phyloP scores from a whole-genome alignment of 176 grass and related monocot genomes.

The Raddia distichophylla region DNA sequence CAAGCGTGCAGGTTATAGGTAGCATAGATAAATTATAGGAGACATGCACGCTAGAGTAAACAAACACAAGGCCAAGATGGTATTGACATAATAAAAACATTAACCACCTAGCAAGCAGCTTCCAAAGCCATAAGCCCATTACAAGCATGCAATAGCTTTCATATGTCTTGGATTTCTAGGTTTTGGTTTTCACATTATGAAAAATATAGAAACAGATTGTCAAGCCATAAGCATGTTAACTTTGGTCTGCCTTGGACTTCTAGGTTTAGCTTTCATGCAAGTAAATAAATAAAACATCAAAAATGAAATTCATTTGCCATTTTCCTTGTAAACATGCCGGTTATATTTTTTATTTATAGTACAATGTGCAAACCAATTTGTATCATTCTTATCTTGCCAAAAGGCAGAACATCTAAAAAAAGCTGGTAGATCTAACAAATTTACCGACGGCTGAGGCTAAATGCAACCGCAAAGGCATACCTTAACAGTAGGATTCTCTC shows the following conservation, averaged over 20 bases:
- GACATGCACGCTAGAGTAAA: neutral
- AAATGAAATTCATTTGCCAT: conserved; percentile 21
- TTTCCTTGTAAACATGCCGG: neutral
- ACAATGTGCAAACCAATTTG: conserved; percentile 9
- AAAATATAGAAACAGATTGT: neutral
- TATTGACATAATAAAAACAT: neutral
- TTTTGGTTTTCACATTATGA: conserved; percentile 8
- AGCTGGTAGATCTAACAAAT: conserved; percentile 1
- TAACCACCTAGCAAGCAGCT: neutral
- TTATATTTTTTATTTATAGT: neutral
- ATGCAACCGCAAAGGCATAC: conserved; percentile 44
- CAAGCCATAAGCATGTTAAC: conserved; percentile 18
- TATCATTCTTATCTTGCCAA: neutral
- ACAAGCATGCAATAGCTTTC: neutral
- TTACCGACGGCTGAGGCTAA: conserved; percentile 10
- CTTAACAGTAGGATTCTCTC: conserved; percentile 52
- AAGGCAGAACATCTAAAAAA: neutral
- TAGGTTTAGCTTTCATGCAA: conserved; percentile 10
- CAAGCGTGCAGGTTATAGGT: neutral
- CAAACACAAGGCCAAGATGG: neutral
- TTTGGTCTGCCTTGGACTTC: conserved; percentile 1
- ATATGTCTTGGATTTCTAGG: neutral
- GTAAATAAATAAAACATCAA: conserved; percentile 22
- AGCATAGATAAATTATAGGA: neutral
- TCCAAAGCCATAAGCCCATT: neutral